These are phyloP conservation scores for Yamadazyma nakazawae DNA, from an alignment of 805 yeast genomes.

Conservation along the genomic window DNA sequence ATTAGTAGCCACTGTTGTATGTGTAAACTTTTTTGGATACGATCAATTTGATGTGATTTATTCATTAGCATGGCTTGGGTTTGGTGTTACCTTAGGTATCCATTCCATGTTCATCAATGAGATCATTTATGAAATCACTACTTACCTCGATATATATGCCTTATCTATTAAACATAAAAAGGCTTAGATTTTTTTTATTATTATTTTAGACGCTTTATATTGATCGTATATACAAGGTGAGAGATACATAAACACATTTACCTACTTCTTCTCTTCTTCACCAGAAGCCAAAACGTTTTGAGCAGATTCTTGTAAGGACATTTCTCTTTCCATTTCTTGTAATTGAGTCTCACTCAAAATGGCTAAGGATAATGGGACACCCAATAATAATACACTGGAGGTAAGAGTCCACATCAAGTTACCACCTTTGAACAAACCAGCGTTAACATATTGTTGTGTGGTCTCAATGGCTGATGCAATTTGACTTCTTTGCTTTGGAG, in stretches of 20 bases:
- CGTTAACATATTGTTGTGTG: conserved; percentile 28
- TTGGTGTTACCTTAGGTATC: conserved; percentile 63
- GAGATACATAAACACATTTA: not conserved
- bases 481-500: conserved; percentile 74
- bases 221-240: conserved; percentile 3
- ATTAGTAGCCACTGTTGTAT: conserved; percentile 30
- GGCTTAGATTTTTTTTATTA: conserved; percentile 22
- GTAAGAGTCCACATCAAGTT: conserved; percentile 80
- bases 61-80: conserved; percentile 61
- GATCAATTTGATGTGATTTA: conserved; percentile 43
- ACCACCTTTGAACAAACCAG: conserved; percentile 62
- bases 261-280: conserved; percentile 39
- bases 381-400: conserved; percentile 78
- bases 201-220: not conserved
- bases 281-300: conserved; percentile 73
- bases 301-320: conserved; percentile 75
- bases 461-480: conserved; percentile 33
- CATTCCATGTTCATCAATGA: conserved; percentile 73
- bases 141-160: conserved; percentile 80
- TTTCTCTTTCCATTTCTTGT: conserved; percentile 90
- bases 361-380: conserved; percentile 89
- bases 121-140: conserved; percentile 74
- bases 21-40: conserved; percentile 35
- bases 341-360: conserved; percentile 91
- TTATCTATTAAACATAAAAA: conserved; percentile 79